Evolutionary conservation across 257 asterid species (phyloP), one percentile per base, ranked within the genome.

Genomic region (Capsicum chinense): DNA sequence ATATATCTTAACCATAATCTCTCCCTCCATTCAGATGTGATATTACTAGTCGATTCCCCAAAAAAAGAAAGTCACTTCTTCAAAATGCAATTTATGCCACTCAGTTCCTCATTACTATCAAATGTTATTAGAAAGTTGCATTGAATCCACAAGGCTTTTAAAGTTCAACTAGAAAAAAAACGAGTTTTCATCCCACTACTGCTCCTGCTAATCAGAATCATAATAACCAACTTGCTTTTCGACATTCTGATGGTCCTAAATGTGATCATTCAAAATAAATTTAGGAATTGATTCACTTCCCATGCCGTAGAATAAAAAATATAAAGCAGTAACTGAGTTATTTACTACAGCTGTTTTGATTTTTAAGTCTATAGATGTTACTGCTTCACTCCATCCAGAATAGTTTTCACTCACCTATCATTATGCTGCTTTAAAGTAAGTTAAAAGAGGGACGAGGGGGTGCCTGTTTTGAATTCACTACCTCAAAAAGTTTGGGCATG

Each of bases 181-280:
- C 5, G 0, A 39, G 79, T 12, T 17, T 69, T 7, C 54, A 37
- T 69, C 56, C 56, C 79, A 15, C 54, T 39, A 15, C 26, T 42
- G 56, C 79, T 69, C 56, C 79, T 39, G 56, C 79, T 7, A 69
- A 42, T 15, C 79, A 69, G 79, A 69, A 16, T 69, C 33, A 4
- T 4, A 69, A 5, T 16, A 69, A 69, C 11, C 33, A 69, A 69
- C 56, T 69, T 69, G 39, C 79, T 16, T 39, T n/a, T 39, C 39
- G 79, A 39, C 33, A 69, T 15, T 69, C 19, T 66, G 9, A 66
- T 66, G 47, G 74, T 37, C 74, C 74, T 35, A 67, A 5, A 33
- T 64, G 73, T 12, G 73, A 15, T 68, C 76, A 33, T 68, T 68
- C 76, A 68, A 68, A 35, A 68, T 37, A 37, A 37, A 68, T 19